A percentile compares a stretch with the other conserved stretches of the same genome.
Conservation (phyloP, 495 filamentous ascomycete genomes). For the Astrothelium macrocarpum region DNA sequence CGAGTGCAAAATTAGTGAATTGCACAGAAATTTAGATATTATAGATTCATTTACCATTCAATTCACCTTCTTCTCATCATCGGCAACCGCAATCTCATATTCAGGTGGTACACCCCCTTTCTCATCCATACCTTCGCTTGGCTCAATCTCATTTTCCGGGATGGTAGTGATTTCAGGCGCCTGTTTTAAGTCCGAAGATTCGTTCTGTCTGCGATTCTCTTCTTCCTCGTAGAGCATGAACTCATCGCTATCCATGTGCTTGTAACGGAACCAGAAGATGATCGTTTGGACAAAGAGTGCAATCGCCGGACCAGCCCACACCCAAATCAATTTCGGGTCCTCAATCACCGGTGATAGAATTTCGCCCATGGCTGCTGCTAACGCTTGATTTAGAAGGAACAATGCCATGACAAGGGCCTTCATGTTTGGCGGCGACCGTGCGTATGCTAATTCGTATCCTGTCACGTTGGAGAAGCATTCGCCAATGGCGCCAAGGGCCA, state of each 20-base stretch:
- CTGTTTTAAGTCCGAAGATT: neutral
- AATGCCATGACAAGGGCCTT: slow-evolving; percentile 56
- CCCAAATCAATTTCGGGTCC: slow-evolving; percentile 49
- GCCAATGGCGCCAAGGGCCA: slow-evolving; percentile 15
- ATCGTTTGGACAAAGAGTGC: slow-evolving; percentile 40
- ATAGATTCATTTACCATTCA: neutral
- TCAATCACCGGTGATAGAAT: slow-evolving; percentile 45
- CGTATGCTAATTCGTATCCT: slow-evolving; percentile 36
- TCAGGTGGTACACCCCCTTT: neutral
- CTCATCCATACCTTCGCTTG: neutral
- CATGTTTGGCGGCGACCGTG: slow-evolving; percentile 59
- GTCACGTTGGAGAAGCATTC: slow-evolving; percentile 23
- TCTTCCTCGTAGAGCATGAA: slow-evolving; percentile 32
- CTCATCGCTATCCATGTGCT: slow-evolving; percentile 36
- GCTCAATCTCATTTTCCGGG: neutral
- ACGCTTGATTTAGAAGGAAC: slow-evolving; percentile 49
- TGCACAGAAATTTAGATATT: too few relatives aligned
- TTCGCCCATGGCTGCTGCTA: slow-evolving; percentile 43
- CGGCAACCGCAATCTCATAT: neutral
- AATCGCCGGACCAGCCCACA: slow-evolving; percentile 43
- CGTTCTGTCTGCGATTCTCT: neutral
- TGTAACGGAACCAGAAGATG: slow-evolving; percentile 41
- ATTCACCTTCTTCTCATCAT: neutral
- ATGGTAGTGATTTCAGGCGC: neutral
- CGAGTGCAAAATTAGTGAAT: too few relatives aligned